Base-by-base conservation (phyloP, 306 rosid genomes). In the Vicia sativa region DNA sequence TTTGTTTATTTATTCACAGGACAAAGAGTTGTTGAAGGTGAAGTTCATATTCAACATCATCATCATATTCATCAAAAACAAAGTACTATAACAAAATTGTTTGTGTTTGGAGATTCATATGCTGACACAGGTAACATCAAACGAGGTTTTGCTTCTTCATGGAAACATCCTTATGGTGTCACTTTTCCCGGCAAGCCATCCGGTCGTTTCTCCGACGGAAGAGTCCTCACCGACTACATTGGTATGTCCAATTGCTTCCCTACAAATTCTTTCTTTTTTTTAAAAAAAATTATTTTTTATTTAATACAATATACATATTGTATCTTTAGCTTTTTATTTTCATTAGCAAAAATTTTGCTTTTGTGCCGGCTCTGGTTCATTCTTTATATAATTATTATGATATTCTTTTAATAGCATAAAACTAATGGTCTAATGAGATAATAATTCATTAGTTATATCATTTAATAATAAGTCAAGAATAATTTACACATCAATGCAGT, bases 151-250 rank as follows among this genome's bases (percentile, higher is more conserved):
- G 54, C 83, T 5, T 62, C 9, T 16, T 76, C 80, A 3, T 82
- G 86, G 86, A 78, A 78, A 49, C 25, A 75, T 18, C 86, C 86
- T 25, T 82, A 82, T 8, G 86, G 86, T 7, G 5, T 55, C 26
- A 82, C 83, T 19, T 82, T 82, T 26, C 86, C 86, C 45, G 86
- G 86, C 56, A 82, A 82, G 38, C 86, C 86, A 13, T 76, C 83
- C 74, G 86, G 86, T 0, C 66, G 83, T 3, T 82, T 82, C 46
- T 82, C 86, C 76, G 86, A 82, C 19, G 86, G 86, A 2, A 71
- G 83, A 56, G 81, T 82, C 67, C 63, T 78, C 76, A 78, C 86
- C 67, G 86, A 82, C 14, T 82, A 29, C 68, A 71, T 82, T 11
- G 86, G 86, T 78, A 74, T 12, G 74, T 23, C 10, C 11, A 12